These are phyloP conservation scores for Botrytis deweyae DNA, from an alignment of 2,329 filamentous ascomycete genomes.

Conservation along the genomic window DNA sequence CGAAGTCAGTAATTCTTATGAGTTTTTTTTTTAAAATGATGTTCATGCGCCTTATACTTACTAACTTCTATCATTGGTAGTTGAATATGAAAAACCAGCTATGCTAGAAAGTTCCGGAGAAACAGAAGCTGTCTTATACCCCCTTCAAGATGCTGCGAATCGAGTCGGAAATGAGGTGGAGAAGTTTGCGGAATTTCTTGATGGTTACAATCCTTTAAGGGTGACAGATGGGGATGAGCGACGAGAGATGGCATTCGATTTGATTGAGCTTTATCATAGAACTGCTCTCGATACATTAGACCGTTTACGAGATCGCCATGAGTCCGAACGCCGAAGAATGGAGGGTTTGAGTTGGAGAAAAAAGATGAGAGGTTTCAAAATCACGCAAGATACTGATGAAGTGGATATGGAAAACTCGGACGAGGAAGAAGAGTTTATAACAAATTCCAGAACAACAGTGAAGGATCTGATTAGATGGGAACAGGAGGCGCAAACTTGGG, in stretches of 20 bases:
- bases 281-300: conserved; percentile 51
- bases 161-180: conserved; percentile 79
- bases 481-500: conserved; percentile 87
- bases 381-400: conserved; percentile 35
- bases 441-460: conserved; percentile 40
- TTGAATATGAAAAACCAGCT: conserved; percentile 32
- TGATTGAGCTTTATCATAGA: conserved; percentile 64
- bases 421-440: conserved; percentile 43
- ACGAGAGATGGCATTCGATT: conserved; percentile 64
- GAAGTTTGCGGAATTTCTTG: conserved; percentile 78
- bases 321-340: conserved; percentile 35
- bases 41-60: neutral
- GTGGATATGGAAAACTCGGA: conserved; percentile 53
- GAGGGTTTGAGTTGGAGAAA: conserved; percentile 36
- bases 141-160: conserved; percentile 63
- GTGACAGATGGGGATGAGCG: conserved; percentile 52
- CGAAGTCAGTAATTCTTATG: conserved; percentile 31
- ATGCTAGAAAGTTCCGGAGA: conserved; percentile 41
- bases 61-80: neutral
- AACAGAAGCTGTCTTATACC: conserved; percentile 52
- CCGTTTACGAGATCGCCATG: conserved; percentile 45
- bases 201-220: conserved; percentile 64
- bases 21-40: neutral
- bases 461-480: conserved; percentile 65
- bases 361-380: conserved; percentile 41